phyloP scores from a whole-genome alignment of 495 filamentous ascomycete genomes.

The Pseudoneurospora amorphoporcata region DNA sequence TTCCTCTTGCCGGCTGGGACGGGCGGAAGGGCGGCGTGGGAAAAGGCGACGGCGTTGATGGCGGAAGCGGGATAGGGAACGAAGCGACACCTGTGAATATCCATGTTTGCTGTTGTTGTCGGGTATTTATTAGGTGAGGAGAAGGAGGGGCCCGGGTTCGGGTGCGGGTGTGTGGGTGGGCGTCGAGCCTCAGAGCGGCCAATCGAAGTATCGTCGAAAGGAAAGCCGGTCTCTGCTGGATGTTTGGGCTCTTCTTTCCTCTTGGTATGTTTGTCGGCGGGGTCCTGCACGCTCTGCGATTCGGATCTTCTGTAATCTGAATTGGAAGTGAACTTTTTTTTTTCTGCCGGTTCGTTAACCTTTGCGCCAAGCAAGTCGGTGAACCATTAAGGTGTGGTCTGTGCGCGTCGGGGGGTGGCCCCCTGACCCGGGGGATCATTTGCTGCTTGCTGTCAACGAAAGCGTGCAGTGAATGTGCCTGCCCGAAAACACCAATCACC shows the following conservation, averaged over 20 bases:
- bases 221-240: background rate
- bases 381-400: conserved; percentile 20
- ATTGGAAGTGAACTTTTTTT: conserved; percentile 18
- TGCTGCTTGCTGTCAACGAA: background rate
- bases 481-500: background rate
- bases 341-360: conserved; percentile 21
- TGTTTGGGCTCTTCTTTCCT: background rate
- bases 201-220: conserved; percentile 1
- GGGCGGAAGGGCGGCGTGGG: conserved; percentile 59
- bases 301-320: conserved; percentile 7
- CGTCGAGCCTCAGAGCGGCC: conserved; percentile 1
- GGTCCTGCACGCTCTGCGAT: background rate
- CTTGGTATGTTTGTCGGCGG: background rate
- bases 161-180: background rate
- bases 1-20: conserved; percentile 50
- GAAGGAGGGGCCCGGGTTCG: background rate
- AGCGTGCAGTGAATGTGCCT: background rate
- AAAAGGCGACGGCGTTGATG: conserved; percentile 92
- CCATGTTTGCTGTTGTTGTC: conserved; percentile 47
- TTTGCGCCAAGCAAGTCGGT: conserved; percentile 13
- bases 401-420: conserved; percentile 5
- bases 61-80: conserved; percentile 87
- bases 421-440: background rate
- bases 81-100: conserved; percentile 95
- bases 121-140: background rate